Base-by-base conservation (phyloP, 805 yeast species). In the Ogataea angusta region DNA sequence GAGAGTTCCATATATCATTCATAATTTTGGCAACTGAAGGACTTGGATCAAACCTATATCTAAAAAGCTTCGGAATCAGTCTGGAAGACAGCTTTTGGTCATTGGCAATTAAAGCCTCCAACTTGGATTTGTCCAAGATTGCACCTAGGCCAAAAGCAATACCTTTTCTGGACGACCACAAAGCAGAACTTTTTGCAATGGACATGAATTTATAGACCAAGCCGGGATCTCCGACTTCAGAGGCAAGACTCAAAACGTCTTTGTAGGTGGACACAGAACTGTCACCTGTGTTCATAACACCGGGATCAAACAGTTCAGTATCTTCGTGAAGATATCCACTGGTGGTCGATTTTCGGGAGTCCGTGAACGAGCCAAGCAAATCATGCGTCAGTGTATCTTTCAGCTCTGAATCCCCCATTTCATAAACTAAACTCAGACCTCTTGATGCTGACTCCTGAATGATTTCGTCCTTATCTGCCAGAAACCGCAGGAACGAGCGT, bases 171-270 rank as follows among this genome's bases (percentile, higher is more conserved):
- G 96, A 85, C 0, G 95, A 77, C 99, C 99, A 91, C 15, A 90
- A 63, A 0, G 93, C 80, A 0, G 96, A 86, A 38, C 82, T 82
- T 47, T 86, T 82, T 0, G 97, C 95, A 42, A 91, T 66, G 0
- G 95, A 80, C 96, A 91, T 88, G 59, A 91, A 91, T 57, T 88
- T 86, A 63, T 91, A 91, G 4, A 91, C 96, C 49, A 91, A 73
- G 49, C 93, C 77, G 10, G 98, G 96, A 62, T 91, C 96, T 21
- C 98, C 98, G 8, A 89, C 95, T 57, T 91, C 99, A 1, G 93
- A 79, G 0, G 99, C 97, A 36, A 91, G 68, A 52, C 70, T 85
- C 52, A 91, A 69, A 22, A 91, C 86, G 62, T 91, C 99, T 53
- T 84, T 86, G 59, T 91, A 91, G 0, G 98, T 90, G 0, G 95